Evolutionary conservation across 2,329 filamentous ascomycete genomes (phyloP), one percentile per base, ranked within the genome.

Genomic region (Cercospora janseana): DNA sequence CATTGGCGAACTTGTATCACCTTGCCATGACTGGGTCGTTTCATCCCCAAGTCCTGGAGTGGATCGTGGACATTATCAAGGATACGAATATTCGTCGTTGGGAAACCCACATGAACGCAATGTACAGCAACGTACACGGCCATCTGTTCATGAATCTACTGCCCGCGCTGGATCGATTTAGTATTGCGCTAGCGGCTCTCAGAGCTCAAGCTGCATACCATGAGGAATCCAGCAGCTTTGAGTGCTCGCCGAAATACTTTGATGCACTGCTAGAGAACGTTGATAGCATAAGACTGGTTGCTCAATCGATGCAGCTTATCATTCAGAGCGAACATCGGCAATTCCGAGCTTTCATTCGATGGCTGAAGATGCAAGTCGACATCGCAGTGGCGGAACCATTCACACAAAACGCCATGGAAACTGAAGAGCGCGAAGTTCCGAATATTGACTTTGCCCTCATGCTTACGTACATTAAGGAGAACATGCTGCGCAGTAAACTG

Each of bases 141-240:
- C 76, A 97, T 9, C 76, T 90, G 0, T 91, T 95, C 63, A 86
- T 95, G 64, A 91, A 94, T 66, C 82, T 96, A 44, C 77, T 97
- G 2, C 93, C 93, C 0, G 89, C 88, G 0, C 75, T 97, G 2
- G 90, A 97, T 60, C 83, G 92, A 45, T 86, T 87, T 59, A 80
- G 81, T 38, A 82, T 96, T 18, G 84, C 95, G 24, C 79, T 95
- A 21, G 89, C 86, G 59, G 84, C 89, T 9, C 79, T 98, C 1
- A 81, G 87, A 16, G 92, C 93, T 1, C 80, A 97, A 9, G 89
- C 91, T 3, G 82, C 82, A 53, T 95, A 90, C 61, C 81, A 92
- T 64, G 84, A 85, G 52, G 74, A 89, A 40, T 83, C 76, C 54
- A 74, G 70, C 46, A 75, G 75, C 13, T 78, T 81, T 51, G 79